Evolutionary conservation across 1,139 yeast genomes (phyloP), one percentile per base, ranked within the genome.

Genomic region (Yamadazyma atlantica): DNA sequence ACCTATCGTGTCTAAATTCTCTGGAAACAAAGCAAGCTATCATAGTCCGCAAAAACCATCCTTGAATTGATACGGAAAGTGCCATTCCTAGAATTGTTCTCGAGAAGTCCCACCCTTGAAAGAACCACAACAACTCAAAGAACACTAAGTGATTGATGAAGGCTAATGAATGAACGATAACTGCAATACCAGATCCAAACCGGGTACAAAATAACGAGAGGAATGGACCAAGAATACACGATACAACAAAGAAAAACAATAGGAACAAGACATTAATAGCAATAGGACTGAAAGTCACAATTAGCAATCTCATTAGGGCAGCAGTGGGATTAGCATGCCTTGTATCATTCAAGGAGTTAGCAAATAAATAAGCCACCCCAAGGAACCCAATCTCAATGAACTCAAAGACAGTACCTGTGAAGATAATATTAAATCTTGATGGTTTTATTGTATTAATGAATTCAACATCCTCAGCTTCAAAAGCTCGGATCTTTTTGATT

Each of bases 21-120:
- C 75, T 66, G 2, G 77, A 68, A 29, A 78, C 55, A 10, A 77
- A 57, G 1, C 65, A 32, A 0, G 68, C 59, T 1, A 64, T 69
- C 1, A 71, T 39, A 2, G 66, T 35, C 40, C 67, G 69, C 47
- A 78, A 66, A 4, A 76, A 31, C 51, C 75, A 58, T 22, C 65
- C 58, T 44, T 80, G 84, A 2, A 78, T 49, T 38, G 66, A 49
- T 1, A 62, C 45, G 7, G 72, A 55, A 9, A 69, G 55, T 12
- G 69, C 66, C 13, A 70, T 54, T 1, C 84, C 85, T 12, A 79
- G 53, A 1, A 78, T 44, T 0, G 84, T 65, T 36, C 63, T 62
- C 4, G 76, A 58, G 41, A 76, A 55, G 42, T 73, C 65, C 78
- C 81, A 78, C 38, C 70, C 70, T 43, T 81, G 82, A 12, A 70